Evolutionary conservation across 768 basidiomycete genomes (phyloP), one percentile per base, ranked within the genome.

Genomic region (Boletus pseudopeckii): DNA sequence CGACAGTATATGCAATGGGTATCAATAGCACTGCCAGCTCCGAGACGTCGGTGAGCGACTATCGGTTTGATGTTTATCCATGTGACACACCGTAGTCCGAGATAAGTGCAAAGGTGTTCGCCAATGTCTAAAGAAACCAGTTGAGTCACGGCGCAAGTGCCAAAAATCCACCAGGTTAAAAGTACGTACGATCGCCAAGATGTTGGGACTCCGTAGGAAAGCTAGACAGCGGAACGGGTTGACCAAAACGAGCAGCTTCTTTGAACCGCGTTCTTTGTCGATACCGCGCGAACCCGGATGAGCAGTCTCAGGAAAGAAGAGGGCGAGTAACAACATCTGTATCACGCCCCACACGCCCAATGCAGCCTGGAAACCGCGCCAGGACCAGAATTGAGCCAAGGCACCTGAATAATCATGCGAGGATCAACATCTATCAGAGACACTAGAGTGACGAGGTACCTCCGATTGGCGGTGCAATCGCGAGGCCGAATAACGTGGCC

Each of bases 1-100:
- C 87, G 28, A 89, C 74, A 0, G 86, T 88, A 56, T 82, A 86
- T 0, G 85, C 76, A 7, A 90, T 68, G 1, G 88, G 87, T 13
- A 85, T 65, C 45, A 87, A 63, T 2, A 88, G 62, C 10, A 58
- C 77, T 73, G 26, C 22, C 20, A 7, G 15, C 36, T 18, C 47
- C 28, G n/a, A 4, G 20, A 34, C 22, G 46, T 50, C 22, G 44
- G 20, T 30, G 18, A 22, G 10, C 18, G 5, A 43, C 34, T n/a
- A 32, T 30, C 22, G 20, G 18, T 5, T 4, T 7, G 4, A 20
- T 15, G 17, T 5, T 26, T 10, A 17, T 14, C 1, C 14, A 13
- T 2, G n/a, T 52, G 18, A 78, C 82, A 28, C 72, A 70, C 67
- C 60, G 43, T 48, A 69, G 42, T 70, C 65, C 13, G 70, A 67